Evolutionary conservation across 768 basidiomycete species (phyloP), one percentile per base, ranked within the genome.

Genomic region (Sporobolomyces pararoseus): DNA sequence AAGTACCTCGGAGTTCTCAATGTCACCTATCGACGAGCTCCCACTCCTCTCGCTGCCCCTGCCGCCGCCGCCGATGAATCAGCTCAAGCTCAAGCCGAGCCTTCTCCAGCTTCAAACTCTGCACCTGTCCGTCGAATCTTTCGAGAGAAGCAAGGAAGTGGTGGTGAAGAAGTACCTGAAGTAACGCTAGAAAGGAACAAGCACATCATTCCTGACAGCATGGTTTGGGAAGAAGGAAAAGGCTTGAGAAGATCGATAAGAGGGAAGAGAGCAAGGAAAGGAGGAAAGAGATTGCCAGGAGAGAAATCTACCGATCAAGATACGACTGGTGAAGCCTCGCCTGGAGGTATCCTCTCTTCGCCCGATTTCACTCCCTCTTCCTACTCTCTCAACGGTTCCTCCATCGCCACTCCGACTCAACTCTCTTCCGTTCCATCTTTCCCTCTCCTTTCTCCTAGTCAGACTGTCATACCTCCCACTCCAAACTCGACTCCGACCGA

Each of bases 1-100:
- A 88, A 94, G 51, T 99, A 99, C 80, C 84, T 99, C 21, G 96
- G 96, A 29, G 96, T 99, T 63, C 96, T 99, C 92, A 85, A 98
- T 49, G 95, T 99, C 76, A 95, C 89, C 61, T 98, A 98, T 78
- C 87, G 96, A 31, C 85, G 88, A 19, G 89, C 91, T 1, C 80
- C 66, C 0, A 0, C 49, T 77, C n/a, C n/a, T n/a, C n/a, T n/a
- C n/a, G n/a, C n/a, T n/a, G n/a, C n/a, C n/a, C n/a, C n/a, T n/a
- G 17, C 31, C 31, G 5, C n/a, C 46, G 31, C 6, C 72, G 73
- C 16, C 62, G 78, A 67, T 54, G n/a, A 79, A 19, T 50, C 78
- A n/a, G 77, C 39, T 16, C 70, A 51, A 29, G 63, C 29, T 14
- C 67, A 47, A n/a, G 51, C 25, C 35, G n/a, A 65, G 10, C 50